Percentiles rank a stretch among this genome's conserved stretches.
phyloP scores from a whole-genome alignment of 306 rosid genomes.

The Rosa multiflora region DNA sequence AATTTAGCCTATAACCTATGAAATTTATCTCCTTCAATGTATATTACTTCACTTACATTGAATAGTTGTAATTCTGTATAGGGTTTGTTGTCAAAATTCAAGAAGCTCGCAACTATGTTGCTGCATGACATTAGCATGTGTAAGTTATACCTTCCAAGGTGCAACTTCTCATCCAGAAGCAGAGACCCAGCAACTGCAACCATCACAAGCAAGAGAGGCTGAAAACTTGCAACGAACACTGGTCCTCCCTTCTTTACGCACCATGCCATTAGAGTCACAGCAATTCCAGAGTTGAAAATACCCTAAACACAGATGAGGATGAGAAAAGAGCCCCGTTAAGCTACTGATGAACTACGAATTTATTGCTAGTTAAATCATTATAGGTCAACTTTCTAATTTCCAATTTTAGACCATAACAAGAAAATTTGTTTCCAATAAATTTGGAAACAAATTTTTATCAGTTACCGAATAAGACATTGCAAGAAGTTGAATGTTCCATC shows the following conservation, averaged over 20 bases:
- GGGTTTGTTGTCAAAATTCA: neutral
- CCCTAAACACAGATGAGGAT: constrained; percentile 26
- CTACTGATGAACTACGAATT: neutral
- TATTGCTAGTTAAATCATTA: neutral
- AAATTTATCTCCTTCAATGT: too few relatives aligned
- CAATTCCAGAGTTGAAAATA: constrained; percentile 30
- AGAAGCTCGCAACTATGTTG: constrained; percentile 21
- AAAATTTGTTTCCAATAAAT: neutral
- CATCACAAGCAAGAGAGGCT: constrained; percentile 34
- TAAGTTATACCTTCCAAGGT: constrained; percentile 31
- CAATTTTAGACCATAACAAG: too few relatives aligned
- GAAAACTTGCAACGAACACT: constrained; percentile 40
- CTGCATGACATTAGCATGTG: neutral
- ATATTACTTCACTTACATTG: neutral
- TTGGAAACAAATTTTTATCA: neutral
- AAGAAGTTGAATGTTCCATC: constrained; percentile 25
- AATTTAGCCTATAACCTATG: neutral
- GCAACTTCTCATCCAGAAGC: constrained; percentile 38
- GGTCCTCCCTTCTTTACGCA: constrained; percentile 38
- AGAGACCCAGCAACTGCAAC: constrained; percentile 35
- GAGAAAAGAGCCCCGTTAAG: neutral
- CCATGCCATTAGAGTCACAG: constrained; percentile 34
- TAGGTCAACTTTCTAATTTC: too few relatives aligned
- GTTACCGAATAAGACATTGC: constrained; percentile 19
- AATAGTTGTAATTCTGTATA: neutral